These are phyloP conservation scores for Ampelocalamus luodianensis DNA, from an alignment of 176 grass and related monocot species.

Conservation along the genomic window DNA sequence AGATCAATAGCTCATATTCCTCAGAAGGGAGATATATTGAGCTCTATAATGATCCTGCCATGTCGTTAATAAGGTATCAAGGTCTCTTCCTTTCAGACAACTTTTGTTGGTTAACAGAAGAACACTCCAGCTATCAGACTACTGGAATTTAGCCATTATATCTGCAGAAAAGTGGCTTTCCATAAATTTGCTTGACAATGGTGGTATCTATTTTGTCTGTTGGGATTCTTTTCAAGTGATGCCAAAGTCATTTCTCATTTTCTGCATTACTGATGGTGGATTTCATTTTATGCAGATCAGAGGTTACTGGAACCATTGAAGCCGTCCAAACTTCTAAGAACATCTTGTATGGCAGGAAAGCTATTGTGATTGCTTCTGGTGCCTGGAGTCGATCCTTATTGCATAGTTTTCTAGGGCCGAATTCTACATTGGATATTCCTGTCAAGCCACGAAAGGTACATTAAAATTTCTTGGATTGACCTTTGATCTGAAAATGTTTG, in stretches of 20 bases:
- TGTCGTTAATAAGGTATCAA: conserved; percentile 74
- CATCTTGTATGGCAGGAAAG: conserved; percentile 79
- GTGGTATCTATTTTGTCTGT: conserved; percentile 17
- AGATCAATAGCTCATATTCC: conserved; percentile 73
- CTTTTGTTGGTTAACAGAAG: conserved; percentile 8
- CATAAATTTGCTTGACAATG: neutral
- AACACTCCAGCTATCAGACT: conserved; percentile 12
- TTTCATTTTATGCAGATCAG: conserved; percentile 63
- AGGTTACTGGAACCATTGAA: conserved; percentile 73
- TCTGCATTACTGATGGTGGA: conserved; percentile 15
- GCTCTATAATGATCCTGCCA: conserved; percentile 83
- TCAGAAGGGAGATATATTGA: conserved; percentile 79
- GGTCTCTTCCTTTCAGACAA: conserved; percentile 32
- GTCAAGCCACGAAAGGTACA: conserved; percentile 85
- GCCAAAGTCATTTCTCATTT: neutral
- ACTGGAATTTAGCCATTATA: neutral
- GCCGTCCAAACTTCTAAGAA: conserved; percentile 81
- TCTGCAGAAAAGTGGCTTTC: conserved; percentile 13
- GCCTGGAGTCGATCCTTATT: conserved; percentile 84
- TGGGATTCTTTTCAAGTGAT: neutral
- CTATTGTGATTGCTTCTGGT: conserved; percentile 79
- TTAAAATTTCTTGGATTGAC: conserved; percentile 37
- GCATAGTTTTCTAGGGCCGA: conserved; percentile 60
- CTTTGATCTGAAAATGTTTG: conserved; percentile 23
- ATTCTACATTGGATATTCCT: conserved; percentile 69